Evolutionary conservation across 139 green algal species (phyloP).

Genomic region (Yamagishiella unicocca): DNA sequence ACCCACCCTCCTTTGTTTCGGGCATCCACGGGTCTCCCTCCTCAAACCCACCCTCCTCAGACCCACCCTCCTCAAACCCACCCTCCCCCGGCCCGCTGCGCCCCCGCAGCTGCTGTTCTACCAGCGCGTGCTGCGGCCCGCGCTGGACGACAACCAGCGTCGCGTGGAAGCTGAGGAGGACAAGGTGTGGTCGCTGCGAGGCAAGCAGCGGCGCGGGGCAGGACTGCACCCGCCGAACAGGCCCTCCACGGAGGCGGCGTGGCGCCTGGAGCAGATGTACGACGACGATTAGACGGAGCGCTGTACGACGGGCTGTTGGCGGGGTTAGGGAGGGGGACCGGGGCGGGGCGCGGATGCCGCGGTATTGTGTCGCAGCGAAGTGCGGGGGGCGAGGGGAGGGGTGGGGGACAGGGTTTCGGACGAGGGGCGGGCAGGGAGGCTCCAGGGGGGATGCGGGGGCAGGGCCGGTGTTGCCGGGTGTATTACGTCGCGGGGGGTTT

Average conservation of each 20-base stretch:
- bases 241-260: conserved; percentile 51
- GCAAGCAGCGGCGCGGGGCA: conserved; percentile 51
- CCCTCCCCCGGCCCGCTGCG: background rate
- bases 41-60: background rate
- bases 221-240: conserved; percentile 59
- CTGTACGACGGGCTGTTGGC: too few relatives aligned
- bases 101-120: conserved; percentile 52
- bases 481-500: too few relatives aligned
- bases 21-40: background rate
- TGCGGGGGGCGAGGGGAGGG: too few relatives aligned
- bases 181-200: conserved; percentile 48
- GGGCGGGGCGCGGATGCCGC: too few relatives aligned
- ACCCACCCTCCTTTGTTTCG: background rate
- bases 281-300: conserved; percentile 70
- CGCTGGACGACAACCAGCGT: conserved; percentile 33
- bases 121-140: conserved; percentile 43
- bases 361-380: too few relatives aligned
- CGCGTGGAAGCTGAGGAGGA: conserved; percentile 41
- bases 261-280: conserved; percentile 73
- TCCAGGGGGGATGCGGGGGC: too few relatives aligned
- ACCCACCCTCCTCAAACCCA: background rate
- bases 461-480: too few relatives aligned
- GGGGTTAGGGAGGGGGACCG: too few relatives aligned
- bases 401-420: too few relatives aligned
- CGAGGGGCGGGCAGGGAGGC: too few relatives aligned